Evolutionary conservation across 208 protist genomes (phyloP), one percentile per base, ranked within the genome.

Genomic region (Leishmania guyanensis): DNA sequence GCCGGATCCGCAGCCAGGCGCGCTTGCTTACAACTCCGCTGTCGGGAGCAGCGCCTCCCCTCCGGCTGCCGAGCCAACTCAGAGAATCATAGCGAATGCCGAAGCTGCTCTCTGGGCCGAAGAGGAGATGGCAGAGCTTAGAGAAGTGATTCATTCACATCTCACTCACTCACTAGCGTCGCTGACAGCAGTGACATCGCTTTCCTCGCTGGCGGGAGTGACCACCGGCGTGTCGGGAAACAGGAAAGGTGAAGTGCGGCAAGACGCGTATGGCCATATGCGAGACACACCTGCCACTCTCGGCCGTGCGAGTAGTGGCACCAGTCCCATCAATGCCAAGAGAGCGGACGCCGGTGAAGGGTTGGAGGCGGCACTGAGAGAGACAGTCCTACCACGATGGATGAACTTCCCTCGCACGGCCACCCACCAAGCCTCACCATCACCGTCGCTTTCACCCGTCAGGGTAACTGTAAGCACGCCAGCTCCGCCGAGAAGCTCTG

Each of bases 81-180:
- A 22, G 2, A 62, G 48, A 53, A 73, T 16, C 9, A 46, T 1
- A 22, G 69, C 33, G 69, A 33, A 53, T 29, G 36, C 74, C 22
- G 60, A 29, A 33, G 46, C 26, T 17, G 43, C 56, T 5, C 43
- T 17, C 26, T 82, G 77, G 82, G 43, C 77, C 12, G 33, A 39
- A 0, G 64, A 62, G 8, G 76, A 79, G 46, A 33, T 69, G 29
- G 76, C 76, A 4, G 82, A 86, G 43, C 65, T 86, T 20, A 50
- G 53, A 48, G 78, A 82, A 62, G 60, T 82, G 33, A 68, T 79
- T 12, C 50, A 51, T 20, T 62, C 36, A 2, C 58, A 71, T 14
- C 48, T 79, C 0, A 79, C 22, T 14, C 60, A 26, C 20, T 36
- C 60, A 36, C 22, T 58, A 9, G 14, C 54, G 8, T 54, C 74